These are phyloP conservation scores for Ceratobasidium sp. DNA, from an alignment of 1,284 basidiomycete genomes.

Conservation along the genomic window DNA sequence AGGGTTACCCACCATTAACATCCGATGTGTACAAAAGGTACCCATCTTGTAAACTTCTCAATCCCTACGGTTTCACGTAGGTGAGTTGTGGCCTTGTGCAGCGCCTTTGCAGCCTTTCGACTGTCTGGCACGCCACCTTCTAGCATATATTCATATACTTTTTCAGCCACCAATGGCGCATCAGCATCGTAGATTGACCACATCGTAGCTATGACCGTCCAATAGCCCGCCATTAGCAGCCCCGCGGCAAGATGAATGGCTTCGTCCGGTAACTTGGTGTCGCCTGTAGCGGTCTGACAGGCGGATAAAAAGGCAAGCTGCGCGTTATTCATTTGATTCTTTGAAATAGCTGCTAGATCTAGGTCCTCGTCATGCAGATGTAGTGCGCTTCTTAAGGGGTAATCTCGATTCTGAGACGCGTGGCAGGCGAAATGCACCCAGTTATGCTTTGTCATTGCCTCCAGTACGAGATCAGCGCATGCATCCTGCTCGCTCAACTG, in stretches of 20 bases:
- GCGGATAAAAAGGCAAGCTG: constrained; percentile 35
- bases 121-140: neutral
- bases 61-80: neutral
- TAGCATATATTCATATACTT: constrained; percentile 19
- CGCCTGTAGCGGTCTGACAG: constrained; percentile 29
- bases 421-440: constrained; percentile 44
- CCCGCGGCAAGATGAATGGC: constrained; percentile 34
- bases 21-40: constrained; percentile 17
- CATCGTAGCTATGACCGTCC: constrained; percentile 26
- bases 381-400: neutral
- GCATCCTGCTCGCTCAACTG: neutral
- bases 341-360: neutral
- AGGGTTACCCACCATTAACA: too few species aligned
- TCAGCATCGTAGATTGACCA: constrained; percentile 29
- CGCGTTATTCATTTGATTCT: constrained; percentile 1
- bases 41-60: neutral
- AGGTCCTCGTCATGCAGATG: neutral
- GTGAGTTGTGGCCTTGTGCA: neutral
- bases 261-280: constrained; percentile 25
- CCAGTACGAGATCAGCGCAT: neutral
- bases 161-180: constrained; percentile 18
- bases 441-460: neutral
- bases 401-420: constrained; percentile 6
- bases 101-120: neutral
- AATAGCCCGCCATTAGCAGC: constrained; percentile 17